Percentiles rank a stretch among this genome's conserved stretches.
Evolutionary conservation across 805 yeast genomes (phyloP).

Genomic region (Kuraishia cidri): DNA sequence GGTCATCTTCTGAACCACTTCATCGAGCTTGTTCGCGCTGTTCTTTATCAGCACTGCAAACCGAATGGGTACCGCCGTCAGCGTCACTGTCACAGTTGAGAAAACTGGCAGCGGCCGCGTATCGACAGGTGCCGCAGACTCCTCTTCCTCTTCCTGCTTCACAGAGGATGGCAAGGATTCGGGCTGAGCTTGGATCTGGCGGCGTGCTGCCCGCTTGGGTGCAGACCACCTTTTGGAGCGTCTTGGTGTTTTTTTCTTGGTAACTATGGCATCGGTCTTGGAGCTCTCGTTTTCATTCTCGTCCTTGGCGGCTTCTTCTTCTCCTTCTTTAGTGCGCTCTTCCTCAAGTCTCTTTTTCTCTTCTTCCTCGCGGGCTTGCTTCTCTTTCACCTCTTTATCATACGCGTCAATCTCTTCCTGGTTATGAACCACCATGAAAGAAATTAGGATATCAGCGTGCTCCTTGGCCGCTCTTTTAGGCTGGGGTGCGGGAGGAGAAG

Average conservation of each 20-base stretch:
- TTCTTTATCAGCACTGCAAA: conserved; percentile 56
- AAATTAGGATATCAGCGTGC: conserved; percentile 29
- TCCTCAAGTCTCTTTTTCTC: conserved; percentile 15
- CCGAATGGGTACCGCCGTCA: conserved; percentile 58
- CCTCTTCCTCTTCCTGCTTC: conserved; percentile 12
- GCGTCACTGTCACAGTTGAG: conserved; percentile 58
- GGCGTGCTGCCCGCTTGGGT: conserved; percentile 15
- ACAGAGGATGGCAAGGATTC: too few relatives aligned
- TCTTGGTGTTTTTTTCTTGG: conserved; percentile 6
- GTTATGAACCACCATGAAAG: conserved; percentile 43
- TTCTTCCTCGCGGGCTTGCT: conserved; percentile 10
- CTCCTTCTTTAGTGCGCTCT: conserved; percentile 9
- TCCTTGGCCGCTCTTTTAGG: not conserved
- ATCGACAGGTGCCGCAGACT: conserved; percentile 4
- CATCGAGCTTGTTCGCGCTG: conserved; percentile 49
- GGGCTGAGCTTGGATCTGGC: too few relatives aligned
- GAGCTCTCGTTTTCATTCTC: conserved; percentile 14
- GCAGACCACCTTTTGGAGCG: conserved; percentile 17
- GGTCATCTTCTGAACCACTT: conserved; percentile 55
- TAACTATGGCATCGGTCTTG: not conserved
- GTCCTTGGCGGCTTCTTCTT: conserved; percentile 14
- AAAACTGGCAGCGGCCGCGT: conserved; percentile 33
- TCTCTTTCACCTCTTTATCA: conserved; percentile 23
- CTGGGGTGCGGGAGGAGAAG: not conserved
- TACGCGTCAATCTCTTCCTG: conserved; percentile 36